Base-by-base conservation (phyloP, 2,329 filamentous ascomycete species). In the Boeremia exigua region DNA sequence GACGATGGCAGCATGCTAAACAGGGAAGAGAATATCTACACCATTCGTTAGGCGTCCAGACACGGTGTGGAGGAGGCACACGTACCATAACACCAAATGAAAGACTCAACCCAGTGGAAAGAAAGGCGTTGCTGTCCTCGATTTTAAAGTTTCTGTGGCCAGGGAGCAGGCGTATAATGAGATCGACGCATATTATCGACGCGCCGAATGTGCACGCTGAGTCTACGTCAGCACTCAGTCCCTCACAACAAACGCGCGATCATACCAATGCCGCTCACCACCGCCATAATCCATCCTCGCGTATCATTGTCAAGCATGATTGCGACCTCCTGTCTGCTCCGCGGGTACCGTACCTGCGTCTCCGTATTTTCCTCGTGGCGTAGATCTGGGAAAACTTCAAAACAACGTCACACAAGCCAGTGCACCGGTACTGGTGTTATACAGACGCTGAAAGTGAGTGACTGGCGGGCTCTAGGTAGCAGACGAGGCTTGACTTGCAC, bases 71-170 rank as follows among this genome's bases (percentile, higher is more conserved):
- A 23, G 19, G 4, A 29, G 10, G 50, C 3, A 12, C 51, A 72
- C 85, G 62, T 76, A 96, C 93, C 92, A 99, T 96, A 40, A 98
- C 93, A 38, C 95, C 94, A 65, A 96, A 96, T 73, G 92, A 97
- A 61, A 99, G 78, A 76, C 93, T 96, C 58, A 98, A 78, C 0
- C 94, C 97, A 19, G 88, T 87, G 0, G 93, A 93, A 4, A 97
- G 82, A 73, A 99, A 99, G 19, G 82, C 82, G 79, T 91, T 94
- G 77, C 91, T 97, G 60, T 96, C 90, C 71, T 96, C 87, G 63
- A 99, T 96, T 66, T 87, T 86, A 75, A 98, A 99, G 71, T 88
- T 82, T 67, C 82, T 86, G 76, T 89, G 87, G 48, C 88, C 85
- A 3, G 91, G 90, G 45, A 96, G 80, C 47, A 84, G 81, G 54